Evolutionary conservation across 2,329 filamentous ascomycete species (phyloP).

Genomic region (Claviceps sp.): DNA sequence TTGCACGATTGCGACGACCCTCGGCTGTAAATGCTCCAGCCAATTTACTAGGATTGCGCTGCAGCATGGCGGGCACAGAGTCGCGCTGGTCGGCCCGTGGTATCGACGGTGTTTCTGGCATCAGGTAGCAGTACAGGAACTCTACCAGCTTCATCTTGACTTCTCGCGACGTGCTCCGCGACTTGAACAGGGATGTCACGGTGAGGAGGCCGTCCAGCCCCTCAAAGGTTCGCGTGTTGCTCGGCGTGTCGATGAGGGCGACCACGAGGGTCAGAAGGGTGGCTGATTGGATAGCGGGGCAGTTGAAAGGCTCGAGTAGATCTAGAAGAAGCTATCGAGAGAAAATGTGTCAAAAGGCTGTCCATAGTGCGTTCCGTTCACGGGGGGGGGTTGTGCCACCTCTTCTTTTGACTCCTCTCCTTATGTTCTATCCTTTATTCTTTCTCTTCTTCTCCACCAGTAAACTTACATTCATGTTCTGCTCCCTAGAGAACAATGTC

Average conservation of each 20-base stretch:
- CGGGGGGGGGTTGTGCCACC: background rate
- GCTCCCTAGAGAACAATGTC: slow-evolving; percentile 72
- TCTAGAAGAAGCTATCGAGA: slow-evolving; percentile 64
- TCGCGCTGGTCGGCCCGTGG: slow-evolving; percentile 32
- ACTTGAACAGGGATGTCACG: slow-evolving; percentile 86
- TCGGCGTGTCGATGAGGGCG: slow-evolving; percentile 71
- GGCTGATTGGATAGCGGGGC: slow-evolving; percentile 79
- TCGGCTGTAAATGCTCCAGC: slow-evolving; percentile 37
- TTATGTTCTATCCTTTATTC: background rate
- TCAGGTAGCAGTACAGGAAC: slow-evolving; percentile 96
- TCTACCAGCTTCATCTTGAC: slow-evolving; percentile 95
- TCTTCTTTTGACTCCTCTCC: background rate
- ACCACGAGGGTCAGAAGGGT: slow-evolving; percentile 84
- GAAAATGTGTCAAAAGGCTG: background rate
- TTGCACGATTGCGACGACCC: slow-evolving; percentile 19
- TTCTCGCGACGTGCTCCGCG: slow-evolving; percentile 67
- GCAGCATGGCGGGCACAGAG: slow-evolving; percentile 39
- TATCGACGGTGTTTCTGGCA: slow-evolving; percentile 65
- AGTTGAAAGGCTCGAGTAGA: slow-evolving; percentile 84
- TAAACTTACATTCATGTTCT: slow-evolving; percentile 73
- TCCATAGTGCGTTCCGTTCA: background rate
- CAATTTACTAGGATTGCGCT: slow-evolving; percentile 57
- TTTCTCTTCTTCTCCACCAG: background rate
- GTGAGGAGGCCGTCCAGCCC: slow-evolving; percentile 81
- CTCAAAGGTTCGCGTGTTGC: slow-evolving; percentile 87